phyloP scores from a whole-genome alignment of 139 green algal species.

The Chlorella ohadii region DNA sequence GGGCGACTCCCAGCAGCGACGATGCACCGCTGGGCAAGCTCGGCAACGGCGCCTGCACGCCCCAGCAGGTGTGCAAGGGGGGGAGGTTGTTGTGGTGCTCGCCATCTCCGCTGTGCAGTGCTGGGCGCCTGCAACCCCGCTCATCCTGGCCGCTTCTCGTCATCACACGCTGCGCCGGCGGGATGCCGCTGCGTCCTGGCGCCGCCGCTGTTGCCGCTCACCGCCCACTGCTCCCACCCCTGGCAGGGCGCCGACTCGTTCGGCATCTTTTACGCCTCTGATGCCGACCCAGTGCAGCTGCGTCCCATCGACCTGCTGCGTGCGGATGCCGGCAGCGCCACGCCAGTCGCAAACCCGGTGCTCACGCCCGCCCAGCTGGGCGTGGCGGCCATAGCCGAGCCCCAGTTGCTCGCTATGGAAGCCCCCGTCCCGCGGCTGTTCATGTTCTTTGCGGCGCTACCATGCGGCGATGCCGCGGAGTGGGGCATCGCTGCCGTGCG shows the following conservation, averaged over 20 bases:
- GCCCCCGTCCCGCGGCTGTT: background rate
- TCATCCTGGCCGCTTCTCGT: background rate
- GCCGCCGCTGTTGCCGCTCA: background rate
- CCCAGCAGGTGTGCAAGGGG: background rate
- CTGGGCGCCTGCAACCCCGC: background rate
- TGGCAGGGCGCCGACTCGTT: slow-evolving; percentile 20
- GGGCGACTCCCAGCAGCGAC: too few relatives aligned
- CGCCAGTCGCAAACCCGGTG: slow-evolving; percentile 48
- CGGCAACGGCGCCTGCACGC: background rate
- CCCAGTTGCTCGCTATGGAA: background rate
- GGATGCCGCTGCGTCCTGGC: too few relatives aligned
- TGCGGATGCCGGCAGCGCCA: background rate
- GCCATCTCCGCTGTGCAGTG: background rate
- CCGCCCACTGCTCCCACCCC: too few relatives aligned
- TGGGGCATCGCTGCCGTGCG: slow-evolving; percentile 29
- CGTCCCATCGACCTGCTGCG: slow-evolving; percentile 24
- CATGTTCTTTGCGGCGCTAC: slow-evolving; percentile 32
- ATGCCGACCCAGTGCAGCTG: slow-evolving; percentile 5
- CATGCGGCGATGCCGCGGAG: background rate
- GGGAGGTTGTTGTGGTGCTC: background rate
- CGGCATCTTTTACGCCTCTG: slow-evolving; percentile 22
- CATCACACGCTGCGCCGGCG: too few relatives aligned
- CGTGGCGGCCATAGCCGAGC: background rate
- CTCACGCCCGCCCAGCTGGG: background rate
- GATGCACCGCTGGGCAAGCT: too few relatives aligned